Evolutionary conservation across 495 filamentous ascomycete species (phyloP), one percentile per base, ranked within the genome.

Genomic region (Daldinia bambusicola): DNA sequence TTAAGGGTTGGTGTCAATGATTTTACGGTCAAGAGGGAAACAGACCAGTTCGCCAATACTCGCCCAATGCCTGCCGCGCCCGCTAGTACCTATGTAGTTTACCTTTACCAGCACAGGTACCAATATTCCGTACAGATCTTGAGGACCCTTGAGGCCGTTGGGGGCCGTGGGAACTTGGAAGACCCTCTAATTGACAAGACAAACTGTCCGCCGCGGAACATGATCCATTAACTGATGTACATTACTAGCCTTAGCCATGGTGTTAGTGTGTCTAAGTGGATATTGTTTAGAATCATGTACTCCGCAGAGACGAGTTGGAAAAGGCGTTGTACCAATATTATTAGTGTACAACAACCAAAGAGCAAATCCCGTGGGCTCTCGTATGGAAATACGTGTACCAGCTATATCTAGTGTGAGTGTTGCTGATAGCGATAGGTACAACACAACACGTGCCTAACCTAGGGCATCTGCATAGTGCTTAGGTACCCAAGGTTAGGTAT

Each of bases 1-100:
- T 62, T 62, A 73, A 69, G 66, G 2, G n/a, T n/a, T n/a, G n/a
- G n/a, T n/a, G n/a, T n/a, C 56, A 37, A 66, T 69, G 68, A 50
- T 53, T 38, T 52, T 58, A 48, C 50, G 57, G 50, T 64, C 34
- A 64, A 51, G 31, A 61, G 50, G 61, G 61, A 48, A 22, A 12
- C 18, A 48, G 20, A 22, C 43, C 51, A 55, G 30, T 72, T 66
- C 51, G 56, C 61, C 55, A 61, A 63, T 56, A 62, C 63, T 41
- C 22, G 52, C 69, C 34, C 51, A 48, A 22, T 18, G 12, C 7
- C 26, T 3, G 26, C 26, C 26, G 26, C 26, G 26, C 26, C 26
- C 26, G 26, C 26, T 26, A 3, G 26, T 26, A n/a, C n/a, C n/a
- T n/a, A n/a, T n/a, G n/a, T n/a, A n/a, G n/a, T n/a, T n/a, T n/a